Conservation (phyloP, 1,284 basidiomycete genomes). For the Mycena citricolor region DNA sequence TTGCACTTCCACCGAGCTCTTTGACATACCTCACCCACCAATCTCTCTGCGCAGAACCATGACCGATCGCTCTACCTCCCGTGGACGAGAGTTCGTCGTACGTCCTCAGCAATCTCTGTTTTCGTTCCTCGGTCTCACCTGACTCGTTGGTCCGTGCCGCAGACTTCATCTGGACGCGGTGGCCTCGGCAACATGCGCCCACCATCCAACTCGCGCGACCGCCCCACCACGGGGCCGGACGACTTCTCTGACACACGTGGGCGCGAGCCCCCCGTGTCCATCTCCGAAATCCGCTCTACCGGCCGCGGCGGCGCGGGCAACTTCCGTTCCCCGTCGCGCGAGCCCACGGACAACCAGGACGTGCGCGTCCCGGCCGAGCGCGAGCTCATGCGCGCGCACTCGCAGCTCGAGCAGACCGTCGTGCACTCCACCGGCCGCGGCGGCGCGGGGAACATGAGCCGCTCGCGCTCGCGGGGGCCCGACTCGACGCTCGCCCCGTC, state of each 20-base stretch:
- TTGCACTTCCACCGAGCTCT: no score
- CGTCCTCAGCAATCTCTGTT: conserved; percentile 1
- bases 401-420: conserved; percentile 33
- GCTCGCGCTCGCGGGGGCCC: conserved; percentile 38
- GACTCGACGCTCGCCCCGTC: conserved; percentile 5
- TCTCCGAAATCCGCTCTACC: conserved; percentile 51
- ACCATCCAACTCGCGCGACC: conserved; percentile 43
- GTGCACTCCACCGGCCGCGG: conserved; percentile 60
- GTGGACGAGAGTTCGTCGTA: conserved; percentile 33
- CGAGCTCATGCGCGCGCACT: conserved; percentile 43
- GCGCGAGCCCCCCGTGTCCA: conserved; percentile 47
- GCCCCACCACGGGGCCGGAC: conserved; percentile 39
- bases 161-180: conserved; percentile 66
- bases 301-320: conserved; percentile 81
- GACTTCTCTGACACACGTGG: conserved; percentile 52
- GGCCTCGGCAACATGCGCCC: conserved; percentile 66
- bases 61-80: conserved; percentile 30
- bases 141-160: no score
- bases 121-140: no score
- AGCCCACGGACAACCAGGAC: conserved; percentile 38
- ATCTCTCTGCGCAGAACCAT: no score
- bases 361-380: conserved; percentile 36
- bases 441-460: conserved; percentile 57
- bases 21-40: no score
- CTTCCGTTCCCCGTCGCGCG: conserved; percentile 69